Evolutionary conservation across 2,329 filamentous ascomycete species (phyloP).

Genomic region (Sporothrix inflata): DNA sequence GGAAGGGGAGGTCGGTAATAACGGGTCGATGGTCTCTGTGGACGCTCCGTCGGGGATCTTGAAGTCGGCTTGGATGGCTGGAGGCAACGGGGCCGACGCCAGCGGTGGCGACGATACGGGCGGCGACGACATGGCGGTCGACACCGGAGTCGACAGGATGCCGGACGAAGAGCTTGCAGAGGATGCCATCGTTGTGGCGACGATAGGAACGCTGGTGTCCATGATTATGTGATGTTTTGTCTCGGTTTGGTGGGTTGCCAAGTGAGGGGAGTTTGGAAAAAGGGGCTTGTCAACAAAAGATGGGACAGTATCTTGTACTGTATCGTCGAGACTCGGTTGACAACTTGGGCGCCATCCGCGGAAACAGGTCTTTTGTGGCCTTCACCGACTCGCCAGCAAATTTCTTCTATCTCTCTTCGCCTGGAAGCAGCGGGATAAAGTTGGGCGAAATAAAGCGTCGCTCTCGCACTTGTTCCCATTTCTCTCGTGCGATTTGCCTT

Average conservation of each 20-base stretch:
- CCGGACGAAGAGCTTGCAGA: not conserved
- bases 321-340: not conserved
- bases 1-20: not conserved
- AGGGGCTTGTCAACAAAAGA: conserved; percentile 11
- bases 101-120: not conserved
- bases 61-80: not conserved
- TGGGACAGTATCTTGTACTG: conserved; percentile 3
- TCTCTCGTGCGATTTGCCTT: not conserved
- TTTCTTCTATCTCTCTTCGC: not conserved
- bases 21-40: not conserved
- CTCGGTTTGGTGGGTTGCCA: not conserved
- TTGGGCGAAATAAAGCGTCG: not conserved
- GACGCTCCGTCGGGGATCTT: not conserved
- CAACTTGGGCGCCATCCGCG: not conserved
- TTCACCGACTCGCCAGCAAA: not conserved
- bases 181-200: not conserved
- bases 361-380: not conserved
- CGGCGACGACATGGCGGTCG: conserved; percentile 4
- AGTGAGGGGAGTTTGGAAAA: not conserved
- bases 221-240: not conserved
- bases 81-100: not conserved
- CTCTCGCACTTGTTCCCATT: not conserved
- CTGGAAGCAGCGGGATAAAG: not conserved
- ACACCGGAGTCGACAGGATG: not conserved
- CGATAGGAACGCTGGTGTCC: not conserved